Conservation (phyloP, 345 rosid genomes). For the Streptanthus diversifolius region DNA sequence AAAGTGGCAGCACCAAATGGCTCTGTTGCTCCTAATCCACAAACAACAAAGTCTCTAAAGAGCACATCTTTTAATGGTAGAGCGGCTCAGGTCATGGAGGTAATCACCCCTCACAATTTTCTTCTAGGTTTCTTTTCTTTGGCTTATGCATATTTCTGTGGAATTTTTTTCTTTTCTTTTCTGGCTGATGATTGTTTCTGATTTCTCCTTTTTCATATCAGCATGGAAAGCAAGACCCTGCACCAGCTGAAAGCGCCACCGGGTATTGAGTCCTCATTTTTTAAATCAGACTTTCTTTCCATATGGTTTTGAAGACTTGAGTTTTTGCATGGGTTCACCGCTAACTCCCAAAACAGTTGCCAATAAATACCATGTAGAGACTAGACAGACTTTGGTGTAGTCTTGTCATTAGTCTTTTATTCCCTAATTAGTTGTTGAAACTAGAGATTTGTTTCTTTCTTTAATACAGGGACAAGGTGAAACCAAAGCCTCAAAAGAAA, state of each 20-base stretch:
- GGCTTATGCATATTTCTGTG: not conserved
- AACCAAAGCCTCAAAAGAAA: slow-evolving; percentile 55
- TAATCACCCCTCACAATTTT: slow-evolving; percentile 14
- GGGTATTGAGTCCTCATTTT: slow-evolving; percentile 44
- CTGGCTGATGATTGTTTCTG: slow-evolving; percentile 34
- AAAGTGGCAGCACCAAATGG: slow-evolving; percentile 49
- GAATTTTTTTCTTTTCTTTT: not conserved
- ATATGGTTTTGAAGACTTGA: not conserved
- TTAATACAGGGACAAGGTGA: slow-evolving; percentile 59
- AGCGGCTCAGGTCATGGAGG: slow-evolving; percentile 48
- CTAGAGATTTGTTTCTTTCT: not conserved
- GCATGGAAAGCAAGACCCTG: slow-evolving; percentile 50
- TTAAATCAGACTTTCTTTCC: slow-evolving; percentile 6
- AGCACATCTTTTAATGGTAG: slow-evolving; percentile 51
- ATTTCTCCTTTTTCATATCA: slow-evolving; percentile 42
- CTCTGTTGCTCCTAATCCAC: slow-evolving; percentile 39
- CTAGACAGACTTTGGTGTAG: not conserved
- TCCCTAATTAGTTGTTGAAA: slow-evolving; percentile 7
- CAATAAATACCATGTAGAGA: not conserved
- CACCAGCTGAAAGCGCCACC: slow-evolving; percentile 39
- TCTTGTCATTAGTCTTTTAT: not conserved
- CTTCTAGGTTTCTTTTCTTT: not conserved
- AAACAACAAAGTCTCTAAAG: slow-evolving; percentile 46
- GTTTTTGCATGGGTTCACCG: not conserved
- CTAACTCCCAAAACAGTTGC: not conserved